phyloP scores from a whole-genome alignment of 2,329 filamentous ascomycete species.

The Polychaeton citri region DNA sequence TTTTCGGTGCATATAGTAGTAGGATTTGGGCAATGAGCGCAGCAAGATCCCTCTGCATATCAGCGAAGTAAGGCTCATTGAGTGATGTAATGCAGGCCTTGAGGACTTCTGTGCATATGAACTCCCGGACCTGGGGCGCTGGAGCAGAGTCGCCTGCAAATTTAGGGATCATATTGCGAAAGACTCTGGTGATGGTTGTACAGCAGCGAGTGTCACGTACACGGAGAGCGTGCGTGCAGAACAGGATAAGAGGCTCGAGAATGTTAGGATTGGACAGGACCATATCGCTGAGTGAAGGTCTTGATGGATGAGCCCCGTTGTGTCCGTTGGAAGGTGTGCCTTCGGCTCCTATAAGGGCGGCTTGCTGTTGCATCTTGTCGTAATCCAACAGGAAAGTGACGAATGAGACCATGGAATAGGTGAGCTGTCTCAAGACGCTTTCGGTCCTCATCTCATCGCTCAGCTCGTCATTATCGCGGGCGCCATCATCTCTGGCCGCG shows the following conservation, averaged over 20 bases:
- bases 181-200: constrained; percentile 70
- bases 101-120: constrained; percentile 76
- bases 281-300: constrained; percentile 61
- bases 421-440: constrained; percentile 84
- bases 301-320: constrained; percentile 11
- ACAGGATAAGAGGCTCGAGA: constrained; percentile 77
- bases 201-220: constrained; percentile 86
- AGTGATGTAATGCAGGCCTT: constrained; percentile 82
- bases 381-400: constrained; percentile 73
- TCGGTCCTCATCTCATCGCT: constrained; percentile 97
- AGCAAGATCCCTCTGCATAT: constrained; percentile 85
- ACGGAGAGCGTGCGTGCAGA: constrained; percentile 79
- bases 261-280: constrained; percentile 66
- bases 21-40: constrained; percentile 77
- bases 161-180: constrained; percentile 71
- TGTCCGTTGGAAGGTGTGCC: constrained; percentile 2
- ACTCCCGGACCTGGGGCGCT: constrained; percentile 64
- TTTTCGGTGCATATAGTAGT: constrained; percentile 57
- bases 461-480: constrained; percentile 52
- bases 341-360: constrained; percentile 1
- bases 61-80: constrained; percentile 92
- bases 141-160: constrained; percentile 41
- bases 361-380: constrained; percentile 39
- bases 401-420: constrained; percentile 83
- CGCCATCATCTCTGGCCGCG: constrained; percentile 36